A percentile compares a stretch with the other conserved stretches of the same genome.
phyloP scores from a whole-genome alignment of 441 rosid species.

The Mallotus japonicus region DNA sequence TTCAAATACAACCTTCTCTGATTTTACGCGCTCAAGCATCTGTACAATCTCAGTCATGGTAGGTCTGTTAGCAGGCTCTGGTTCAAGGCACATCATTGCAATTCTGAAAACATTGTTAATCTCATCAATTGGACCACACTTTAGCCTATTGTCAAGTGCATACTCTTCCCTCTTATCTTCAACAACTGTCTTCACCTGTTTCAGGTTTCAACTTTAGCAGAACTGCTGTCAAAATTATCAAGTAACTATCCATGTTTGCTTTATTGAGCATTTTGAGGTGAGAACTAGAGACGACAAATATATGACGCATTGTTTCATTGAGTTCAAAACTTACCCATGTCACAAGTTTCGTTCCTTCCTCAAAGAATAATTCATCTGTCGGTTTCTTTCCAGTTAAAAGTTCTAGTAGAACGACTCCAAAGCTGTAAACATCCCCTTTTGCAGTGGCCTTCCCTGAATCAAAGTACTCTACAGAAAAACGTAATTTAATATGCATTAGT shows the following conservation, averaged over 20 bases:
- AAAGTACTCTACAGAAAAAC: conserved; percentile 59
- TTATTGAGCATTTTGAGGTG: background rate
- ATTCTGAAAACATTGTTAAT: conserved; percentile 49
- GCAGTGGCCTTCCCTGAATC: conserved; percentile 76
- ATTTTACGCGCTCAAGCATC: conserved; percentile 61
- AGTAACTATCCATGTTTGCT: background rate
- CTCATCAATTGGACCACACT: conserved; percentile 50
- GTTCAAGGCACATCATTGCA: conserved; percentile 77
- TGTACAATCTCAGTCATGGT: conserved; percentile 83
- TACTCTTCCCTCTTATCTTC: conserved; percentile 60
- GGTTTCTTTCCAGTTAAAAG: conserved; percentile 77
- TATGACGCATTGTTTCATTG: background rate
- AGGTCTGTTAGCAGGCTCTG: conserved; percentile 74
- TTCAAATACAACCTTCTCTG: conserved; percentile 28
- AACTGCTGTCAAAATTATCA: background rate
- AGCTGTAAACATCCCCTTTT: conserved; percentile 91
- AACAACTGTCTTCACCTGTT: conserved; percentile 74
- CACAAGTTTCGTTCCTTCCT: conserved; percentile 88
- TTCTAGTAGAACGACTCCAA: conserved; percentile 78
- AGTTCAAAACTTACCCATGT: conserved; percentile 59
- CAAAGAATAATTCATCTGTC: conserved; percentile 67
- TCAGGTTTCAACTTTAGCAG: conserved; percentile 6
- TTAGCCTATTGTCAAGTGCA: conserved; percentile 57
- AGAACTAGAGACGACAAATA: background rate
- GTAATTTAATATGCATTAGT: conserved; percentile 2